These are phyloP conservation scores for Capsicum baccatum DNA, from an alignment of 257 asterid species.

Conservation along the genomic window DNA sequence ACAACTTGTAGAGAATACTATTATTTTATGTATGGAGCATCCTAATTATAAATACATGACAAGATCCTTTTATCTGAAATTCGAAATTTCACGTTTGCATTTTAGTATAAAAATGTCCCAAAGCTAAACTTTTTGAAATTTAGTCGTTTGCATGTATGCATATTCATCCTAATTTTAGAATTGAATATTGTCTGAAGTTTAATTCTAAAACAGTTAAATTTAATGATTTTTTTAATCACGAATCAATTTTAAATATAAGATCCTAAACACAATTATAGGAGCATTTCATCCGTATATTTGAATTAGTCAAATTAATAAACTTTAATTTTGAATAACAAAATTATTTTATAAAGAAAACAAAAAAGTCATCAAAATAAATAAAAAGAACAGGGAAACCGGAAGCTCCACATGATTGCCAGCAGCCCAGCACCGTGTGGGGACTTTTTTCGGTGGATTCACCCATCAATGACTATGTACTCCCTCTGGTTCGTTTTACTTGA, in stretches of 20 bases:
- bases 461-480: not conserved
- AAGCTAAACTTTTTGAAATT: too few species aligned
- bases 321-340: not conserved
- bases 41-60: too few species aligned
- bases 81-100: not conserved
- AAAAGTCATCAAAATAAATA: not conserved
- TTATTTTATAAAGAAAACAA: not conserved
- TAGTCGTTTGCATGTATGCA: too few species aligned
- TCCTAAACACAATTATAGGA: too few species aligned
- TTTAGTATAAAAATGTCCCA: not conserved
- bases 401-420: not conserved
- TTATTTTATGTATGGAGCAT: not conserved
- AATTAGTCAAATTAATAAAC: not conserved
- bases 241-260: too few species aligned
- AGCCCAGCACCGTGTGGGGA: not conserved
- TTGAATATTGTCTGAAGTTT: too few species aligned
- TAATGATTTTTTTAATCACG: too few species aligned
- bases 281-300: not conserved
- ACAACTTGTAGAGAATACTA: not conserved
- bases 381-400: too few species aligned
- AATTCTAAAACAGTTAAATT: too few species aligned
- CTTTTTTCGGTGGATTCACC: conserved; percentile 5
- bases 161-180: too few species aligned
- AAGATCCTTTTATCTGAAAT: not conserved
- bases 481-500: too few species aligned